Base-by-base conservation (phyloP, 257 asterid species). In the Vinca minor region DNA sequence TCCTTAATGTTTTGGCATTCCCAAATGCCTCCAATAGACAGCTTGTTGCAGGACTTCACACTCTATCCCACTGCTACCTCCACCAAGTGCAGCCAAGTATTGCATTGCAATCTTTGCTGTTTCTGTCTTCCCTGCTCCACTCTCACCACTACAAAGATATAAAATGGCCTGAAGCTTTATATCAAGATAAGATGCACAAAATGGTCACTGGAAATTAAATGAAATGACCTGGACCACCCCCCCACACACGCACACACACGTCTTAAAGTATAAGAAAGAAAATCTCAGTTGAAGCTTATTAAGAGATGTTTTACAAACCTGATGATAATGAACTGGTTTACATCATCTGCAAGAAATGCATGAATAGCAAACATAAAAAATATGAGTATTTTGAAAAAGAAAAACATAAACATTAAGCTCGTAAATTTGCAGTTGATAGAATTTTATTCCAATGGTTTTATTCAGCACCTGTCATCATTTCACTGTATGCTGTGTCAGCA, bases 61-160 rank as follows among this genome's bases (percentile, higher is more conserved):
- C 71, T 82, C 94, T 76, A 89, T 71, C 75, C 85, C 96, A 69
- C 69, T 81, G 60, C 69, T 64, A 59, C 85, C 88, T 69, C 88
- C 91, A 70, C 90, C 91, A 71, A 85, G 66, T 56, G 85, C 81
- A 55, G 89, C 95, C 87, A 93, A 74, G 84, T 93, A 93, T 75
- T 87, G 83, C 87, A 85, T 81, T 55, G 88, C 87, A 62, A 75
- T 55, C 73, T 89, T 93, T 64, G 97, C 97, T 41, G 97, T 93
- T 82, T 84, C 97, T 48, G 97, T 89, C 82, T 93, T 93, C 80
- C 98, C 99, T 69, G 99, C 79, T 52, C 97, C 99, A 75, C 99
- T 89, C 77, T 85, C 96, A 59, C 97, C 99, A 69, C 99, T 93
- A 66, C 38, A 80, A 38, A 53, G 69, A 73, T 60, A 74, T 20